Conservation (phyloP, 108 stramenopile genomes). For the Schizochytrium sp. region DNA sequence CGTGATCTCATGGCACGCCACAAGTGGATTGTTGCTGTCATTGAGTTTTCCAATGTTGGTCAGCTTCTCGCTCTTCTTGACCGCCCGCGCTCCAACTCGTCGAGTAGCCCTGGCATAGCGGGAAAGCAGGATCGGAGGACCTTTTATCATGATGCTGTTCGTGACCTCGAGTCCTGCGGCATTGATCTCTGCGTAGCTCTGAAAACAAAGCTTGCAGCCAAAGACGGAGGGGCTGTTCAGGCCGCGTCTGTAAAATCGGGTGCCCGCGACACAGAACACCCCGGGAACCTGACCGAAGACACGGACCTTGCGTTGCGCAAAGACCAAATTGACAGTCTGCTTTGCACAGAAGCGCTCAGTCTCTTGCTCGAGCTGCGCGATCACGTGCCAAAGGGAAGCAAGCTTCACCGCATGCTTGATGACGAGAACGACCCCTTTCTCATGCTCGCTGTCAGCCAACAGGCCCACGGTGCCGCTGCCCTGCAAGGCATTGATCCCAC, state of each 20-base stretch:
- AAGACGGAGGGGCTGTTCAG: neutral
- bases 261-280: neutral
- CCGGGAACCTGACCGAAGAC: neutral
- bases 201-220: neutral
- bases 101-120: too few relatives aligned
- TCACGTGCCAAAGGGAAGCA: neutral
- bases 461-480: neutral
- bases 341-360: neutral
- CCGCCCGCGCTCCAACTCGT: neutral
- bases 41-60: neutral
- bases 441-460: neutral
- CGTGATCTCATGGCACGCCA: neutral
- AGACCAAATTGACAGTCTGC: neutral
- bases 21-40: slow-evolving; percentile 16
- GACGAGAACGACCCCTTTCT: slow-evolving; percentile 1
- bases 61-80: neutral
- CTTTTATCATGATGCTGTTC: neutral
- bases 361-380: slow-evolving; percentile 12
- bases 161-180: neutral
- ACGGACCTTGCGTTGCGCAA: neutral
- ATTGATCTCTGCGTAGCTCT: neutral
- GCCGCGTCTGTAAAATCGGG: neutral
- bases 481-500: neutral
- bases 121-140: neutral
- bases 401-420: neutral